Percentiles rank a stretch among this genome's conserved stretches.
Conservation (phyloP, 345 rosid species). For the Hevea brasiliensis region DNA sequence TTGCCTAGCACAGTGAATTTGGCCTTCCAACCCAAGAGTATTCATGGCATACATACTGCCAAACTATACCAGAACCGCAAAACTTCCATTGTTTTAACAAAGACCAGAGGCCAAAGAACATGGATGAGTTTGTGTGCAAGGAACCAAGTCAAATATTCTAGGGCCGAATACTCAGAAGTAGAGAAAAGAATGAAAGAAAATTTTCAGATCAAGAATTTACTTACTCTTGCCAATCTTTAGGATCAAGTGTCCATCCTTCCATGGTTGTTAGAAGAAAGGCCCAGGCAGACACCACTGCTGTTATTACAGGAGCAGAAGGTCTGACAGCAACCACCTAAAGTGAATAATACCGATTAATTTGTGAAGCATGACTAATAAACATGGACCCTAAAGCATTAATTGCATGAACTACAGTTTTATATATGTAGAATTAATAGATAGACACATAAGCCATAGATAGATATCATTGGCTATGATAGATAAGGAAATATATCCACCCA, state of each 20-base stretch:
- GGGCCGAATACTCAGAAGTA: not conserved
- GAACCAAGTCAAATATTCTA: not conserved
- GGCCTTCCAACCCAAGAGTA: not conserved
- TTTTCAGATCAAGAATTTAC: constrained; percentile 19
- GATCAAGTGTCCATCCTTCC: constrained; percentile 49
- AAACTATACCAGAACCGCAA: not conserved
- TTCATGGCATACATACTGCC: not conserved
- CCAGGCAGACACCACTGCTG: constrained; percentile 88
- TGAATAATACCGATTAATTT: not conserved
- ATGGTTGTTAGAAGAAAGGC: constrained; percentile 80
- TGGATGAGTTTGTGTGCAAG: not conserved
- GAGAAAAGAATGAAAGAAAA: not conserved
- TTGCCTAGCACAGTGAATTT: not conserved
- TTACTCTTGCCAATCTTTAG: constrained; percentile 86
- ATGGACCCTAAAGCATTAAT: too few relatives aligned
- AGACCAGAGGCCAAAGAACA: not conserved
- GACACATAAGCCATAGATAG: not conserved
- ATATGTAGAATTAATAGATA: not conserved
- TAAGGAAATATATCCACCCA: not conserved
- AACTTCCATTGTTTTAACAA: not conserved
- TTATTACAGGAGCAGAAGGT: constrained; percentile 54
- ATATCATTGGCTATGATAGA: not conserved
- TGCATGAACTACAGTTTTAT: not conserved
- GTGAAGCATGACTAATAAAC: not conserved
- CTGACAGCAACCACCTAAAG: constrained; percentile 66